phyloP scores from a whole-genome alignment of 2,329 filamentous ascomycete genomes.

The Fusarium begoniae region DNA sequence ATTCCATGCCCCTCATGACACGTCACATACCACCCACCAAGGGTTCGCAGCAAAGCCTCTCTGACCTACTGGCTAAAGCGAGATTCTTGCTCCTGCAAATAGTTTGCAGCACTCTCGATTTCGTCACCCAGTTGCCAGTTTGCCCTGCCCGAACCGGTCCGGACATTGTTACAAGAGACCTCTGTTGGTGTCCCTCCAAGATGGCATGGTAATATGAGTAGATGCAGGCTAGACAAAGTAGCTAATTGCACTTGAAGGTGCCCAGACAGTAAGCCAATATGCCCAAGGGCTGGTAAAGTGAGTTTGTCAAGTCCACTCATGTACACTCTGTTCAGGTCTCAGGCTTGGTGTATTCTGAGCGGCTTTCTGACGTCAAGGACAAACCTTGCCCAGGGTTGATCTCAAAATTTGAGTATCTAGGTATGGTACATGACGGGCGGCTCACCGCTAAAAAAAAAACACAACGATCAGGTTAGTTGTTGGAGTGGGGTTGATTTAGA shows the following conservation, averaged over 20 bases:
- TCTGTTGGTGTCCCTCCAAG: neutral
- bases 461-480: constrained; percentile 6
- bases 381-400: neutral
- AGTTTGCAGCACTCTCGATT: neutral
- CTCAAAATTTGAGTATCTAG: neutral
- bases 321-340: neutral
- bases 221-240: neutral
- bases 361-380: constrained; percentile 9
- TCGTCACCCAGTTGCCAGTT: constrained; percentile 4
- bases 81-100: neutral
- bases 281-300: neutral
- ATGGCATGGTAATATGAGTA: neutral
- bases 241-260: neutral
- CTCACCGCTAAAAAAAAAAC: constrained; percentile 35
- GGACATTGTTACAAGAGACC: neutral
- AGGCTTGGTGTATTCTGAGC: neutral
- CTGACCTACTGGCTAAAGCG: constrained; percentile 14
- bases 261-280: neutral
- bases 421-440: neutral
- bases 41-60: constrained; percentile 36
- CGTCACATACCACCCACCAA: constrained; percentile 40
- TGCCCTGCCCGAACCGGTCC: constrained; percentile 10
- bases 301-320: neutral
- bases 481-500: constrained; percentile 3
- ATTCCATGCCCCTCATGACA: constrained; percentile 41